Evolutionary conservation across 768 basidiomycete species (phyloP).

Genomic region (Boletus reticuloceps): DNA sequence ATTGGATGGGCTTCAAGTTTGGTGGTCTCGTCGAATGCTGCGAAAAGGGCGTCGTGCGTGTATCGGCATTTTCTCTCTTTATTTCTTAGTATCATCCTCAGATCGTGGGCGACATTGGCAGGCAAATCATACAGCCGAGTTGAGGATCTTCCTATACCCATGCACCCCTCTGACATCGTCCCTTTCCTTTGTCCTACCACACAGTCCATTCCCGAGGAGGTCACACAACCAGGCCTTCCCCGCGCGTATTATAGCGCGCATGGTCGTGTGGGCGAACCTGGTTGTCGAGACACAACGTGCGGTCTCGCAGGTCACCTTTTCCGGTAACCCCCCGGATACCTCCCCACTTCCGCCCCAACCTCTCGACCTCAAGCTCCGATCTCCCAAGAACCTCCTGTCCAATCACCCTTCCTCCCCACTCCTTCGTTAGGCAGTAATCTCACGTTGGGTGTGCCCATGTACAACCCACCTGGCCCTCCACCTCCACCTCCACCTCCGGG

Average conservation of each 20-base stretch:
- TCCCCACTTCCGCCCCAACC: background rate
- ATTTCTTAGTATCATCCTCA: constrained; percentile 10
- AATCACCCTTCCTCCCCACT: constrained; percentile 26
- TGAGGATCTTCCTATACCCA: background rate
- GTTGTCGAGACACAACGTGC: constrained; percentile 59
- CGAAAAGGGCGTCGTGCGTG: constrained; percentile 67
- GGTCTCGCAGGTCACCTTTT: constrained; percentile 52
- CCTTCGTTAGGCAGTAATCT: constrained; percentile 34
- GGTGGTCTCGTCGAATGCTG: constrained; percentile 82
- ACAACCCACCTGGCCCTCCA: constrained; percentile 3
- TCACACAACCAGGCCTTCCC: constrained; percentile 75
- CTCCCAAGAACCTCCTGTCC: background rate
- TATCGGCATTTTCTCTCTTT: background rate
- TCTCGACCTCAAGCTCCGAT: background rate
- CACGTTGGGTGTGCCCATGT: constrained; percentile 16
- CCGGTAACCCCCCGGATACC: constrained; percentile 34
- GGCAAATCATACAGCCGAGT: constrained; percentile 41
- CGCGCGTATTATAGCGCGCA: constrained; percentile 72
- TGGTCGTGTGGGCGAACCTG: constrained; percentile 54
- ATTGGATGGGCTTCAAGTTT: constrained; percentile 82
- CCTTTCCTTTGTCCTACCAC: background rate
- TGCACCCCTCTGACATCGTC: constrained; percentile 1
- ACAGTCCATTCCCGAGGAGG: constrained; percentile 78
- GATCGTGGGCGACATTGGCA: constrained; percentile 52
- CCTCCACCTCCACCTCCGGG: constrained; percentile 15